Evolutionary conservation across 2,329 filamentous ascomycete species (phyloP).

Genomic region (Septoria linicola): DNA sequence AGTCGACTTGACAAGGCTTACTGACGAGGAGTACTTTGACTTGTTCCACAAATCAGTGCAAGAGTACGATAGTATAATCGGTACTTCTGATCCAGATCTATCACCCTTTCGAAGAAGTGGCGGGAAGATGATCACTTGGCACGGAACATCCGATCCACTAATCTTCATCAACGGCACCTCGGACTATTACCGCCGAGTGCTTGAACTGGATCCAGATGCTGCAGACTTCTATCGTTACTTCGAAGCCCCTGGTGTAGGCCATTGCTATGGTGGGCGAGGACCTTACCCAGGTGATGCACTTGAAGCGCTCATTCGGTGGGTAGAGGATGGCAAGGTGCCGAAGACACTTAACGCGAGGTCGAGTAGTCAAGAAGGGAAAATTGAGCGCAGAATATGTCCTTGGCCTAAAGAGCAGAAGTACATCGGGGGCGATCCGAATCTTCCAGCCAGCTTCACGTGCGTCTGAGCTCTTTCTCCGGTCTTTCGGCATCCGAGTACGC

Average conservation of each 20-base stretch:
- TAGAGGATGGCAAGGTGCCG: constrained; percentile 34
- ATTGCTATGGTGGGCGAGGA: constrained; percentile 40
- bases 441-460: constrained; percentile 17
- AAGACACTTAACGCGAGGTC: constrained; percentile 20
- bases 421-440: constrained; percentile 16
- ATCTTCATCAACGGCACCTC: constrained; percentile 41
- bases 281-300: constrained; percentile 26
- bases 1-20: constrained; percentile 37
- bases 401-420: constrained; percentile 25
- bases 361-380: not conserved
- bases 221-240: constrained; percentile 42
- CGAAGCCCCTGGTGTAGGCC: constrained; percentile 41
- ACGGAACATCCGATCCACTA: constrained; percentile 43
- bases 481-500: too few species aligned
- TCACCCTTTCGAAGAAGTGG: constrained; percentile 39
- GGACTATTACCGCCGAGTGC: constrained; percentile 42
- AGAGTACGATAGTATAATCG: constrained; percentile 40
- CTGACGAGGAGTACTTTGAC: constrained; percentile 30
- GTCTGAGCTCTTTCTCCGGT: too few species aligned
- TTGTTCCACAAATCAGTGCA: constrained; percentile 25
- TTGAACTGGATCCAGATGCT: constrained; percentile 29
- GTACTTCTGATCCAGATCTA: constrained; percentile 42
- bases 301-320: constrained; percentile 31
- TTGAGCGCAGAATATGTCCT: constrained; percentile 13
- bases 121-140: constrained; percentile 48